Base-by-base conservation (phyloP, 1,284 basidiomycete species). In the Lignosus rhinocerotis region DNA sequence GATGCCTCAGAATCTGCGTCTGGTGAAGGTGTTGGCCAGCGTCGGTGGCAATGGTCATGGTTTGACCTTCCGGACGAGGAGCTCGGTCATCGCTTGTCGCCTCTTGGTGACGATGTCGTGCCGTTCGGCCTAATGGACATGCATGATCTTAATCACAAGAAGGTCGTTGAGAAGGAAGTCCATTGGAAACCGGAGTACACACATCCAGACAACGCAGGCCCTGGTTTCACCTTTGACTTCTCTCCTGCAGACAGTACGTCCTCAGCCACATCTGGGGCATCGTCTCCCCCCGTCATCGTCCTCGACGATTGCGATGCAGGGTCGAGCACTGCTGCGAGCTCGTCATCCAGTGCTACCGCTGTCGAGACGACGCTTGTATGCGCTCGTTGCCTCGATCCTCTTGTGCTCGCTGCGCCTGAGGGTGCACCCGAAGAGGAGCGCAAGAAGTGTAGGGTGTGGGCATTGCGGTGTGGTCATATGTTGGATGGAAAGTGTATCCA, bases 401-500 rank as follows among this genome's bases (percentile, higher is more conserved):
- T 90, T 3, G 69, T 86, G 25, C 66, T 77, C 14, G 55, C 69
- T 7, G 72, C 71, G 11, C 70, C 70, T 2, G 73, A 73, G 10
- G 60, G 66, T n/a, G 72, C 55, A 5, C 58, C 69, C 4, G 68
- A 71, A 21, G 73, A 74, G 32, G 76, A 72, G 43, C 70, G 67
- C 21, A 73, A 73, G 45, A 71, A 70, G 38, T 73, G 76, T 54
- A 77, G 80, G 45, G 72, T 91, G 3, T 91, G 87, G 88, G 83
- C 80, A 2, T 71, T 92, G 55, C 77, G 87, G 39, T 92, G 89
- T 57, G 89, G 89, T 0, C 89, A 92, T 67, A 72, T 92, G 65
- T 77, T 92, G 2, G 90, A 92, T 64, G 90, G 88, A 45, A 87
- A 86, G 68, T 92, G 89, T 63, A 71, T 87, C 5, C 78, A 80